phyloP scores from a whole-genome alignment of 441 rosid genomes.

The Populus tomentosa region DNA sequence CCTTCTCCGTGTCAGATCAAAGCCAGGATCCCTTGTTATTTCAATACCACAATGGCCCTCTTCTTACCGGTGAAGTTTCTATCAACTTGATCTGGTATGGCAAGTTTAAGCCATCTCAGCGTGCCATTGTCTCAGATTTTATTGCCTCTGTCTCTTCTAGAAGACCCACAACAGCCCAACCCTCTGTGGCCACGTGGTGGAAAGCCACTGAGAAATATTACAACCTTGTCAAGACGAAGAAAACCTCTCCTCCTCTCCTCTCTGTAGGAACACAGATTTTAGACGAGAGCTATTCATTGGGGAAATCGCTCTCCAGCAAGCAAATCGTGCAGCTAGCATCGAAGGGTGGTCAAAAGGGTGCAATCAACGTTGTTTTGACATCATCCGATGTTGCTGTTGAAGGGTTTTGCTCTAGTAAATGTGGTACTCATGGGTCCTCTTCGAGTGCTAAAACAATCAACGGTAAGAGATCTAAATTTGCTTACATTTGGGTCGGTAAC shows the following conservation, averaged over 20 bases:
- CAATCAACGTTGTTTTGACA: constrained; percentile 35
- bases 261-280: no score
- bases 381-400: no score
- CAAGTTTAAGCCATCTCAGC: constrained; percentile 52
- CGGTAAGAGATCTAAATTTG: constrained; percentile 32
- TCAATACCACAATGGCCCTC: constrained; percentile 59
- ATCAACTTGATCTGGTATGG: constrained; percentile 74
- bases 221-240: constrained; percentile 12
- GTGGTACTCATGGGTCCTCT: no score
- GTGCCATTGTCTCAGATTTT: constrained; percentile 53
- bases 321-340: constrained; percentile 40
- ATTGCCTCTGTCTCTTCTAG: constrained; percentile 35
- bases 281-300: no score
- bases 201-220: constrained; percentile 33
- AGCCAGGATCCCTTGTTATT: constrained; percentile 30
- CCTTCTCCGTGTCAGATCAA: constrained; percentile 19
- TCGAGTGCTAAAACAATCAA: not conserved
- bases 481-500: constrained; percentile 60
- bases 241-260: no score
- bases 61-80: constrained; percentile 55
- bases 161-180: constrained; percentile 11
- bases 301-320: no score
- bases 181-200: constrained; percentile 1
- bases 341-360: constrained; percentile 42
- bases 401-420: no score